phyloP scores from a whole-genome alignment of 768 basidiomycete species.

The Lactarius hatsudake region DNA sequence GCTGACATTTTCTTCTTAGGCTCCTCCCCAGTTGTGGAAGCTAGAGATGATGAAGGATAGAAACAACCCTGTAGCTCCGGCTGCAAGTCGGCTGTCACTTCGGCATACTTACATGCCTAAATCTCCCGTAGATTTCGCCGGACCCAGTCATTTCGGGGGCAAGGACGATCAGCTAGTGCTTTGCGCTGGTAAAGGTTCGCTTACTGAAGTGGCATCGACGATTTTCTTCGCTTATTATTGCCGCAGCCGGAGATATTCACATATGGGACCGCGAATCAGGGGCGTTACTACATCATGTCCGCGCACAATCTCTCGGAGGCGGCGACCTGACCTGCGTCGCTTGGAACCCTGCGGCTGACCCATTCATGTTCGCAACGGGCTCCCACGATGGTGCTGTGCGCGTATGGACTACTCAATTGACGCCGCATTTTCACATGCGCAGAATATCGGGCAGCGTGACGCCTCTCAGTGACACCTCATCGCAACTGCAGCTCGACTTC shows the following conservation, averaged over 20 bases:
- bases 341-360: conserved; percentile 69
- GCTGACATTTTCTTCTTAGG: conserved; percentile 37
- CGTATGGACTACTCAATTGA: conserved; percentile 57
- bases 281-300: conserved; percentile 65
- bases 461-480: conserved; percentile 18
- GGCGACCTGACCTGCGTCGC: conserved; percentile 74
- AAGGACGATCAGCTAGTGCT: conserved; percentile 75
- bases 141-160: conserved; percentile 81
- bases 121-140: conserved; percentile 66
- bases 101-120: conserved; percentile 78
- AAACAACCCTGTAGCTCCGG: conserved; percentile 37
- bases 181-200: conserved; percentile 69
- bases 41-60: conserved; percentile 60
- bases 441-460: conserved; percentile 22
- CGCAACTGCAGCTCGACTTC: conserved; percentile 20
- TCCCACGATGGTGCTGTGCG: conserved; percentile 73
- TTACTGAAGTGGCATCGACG: neutral
- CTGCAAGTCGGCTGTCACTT: conserved; percentile 33
- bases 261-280: conserved; percentile 86
- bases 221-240: conserved; percentile 12
- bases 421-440: conserved; percentile 16
- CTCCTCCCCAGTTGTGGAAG: conserved; percentile 78
- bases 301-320: conserved; percentile 57
- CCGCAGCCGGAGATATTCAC: conserved; percentile 72
- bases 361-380: conserved; percentile 71